Conservation (phyloP, 2,329 filamentous ascomycete genomes). For the Penicillium paneum region DNA sequence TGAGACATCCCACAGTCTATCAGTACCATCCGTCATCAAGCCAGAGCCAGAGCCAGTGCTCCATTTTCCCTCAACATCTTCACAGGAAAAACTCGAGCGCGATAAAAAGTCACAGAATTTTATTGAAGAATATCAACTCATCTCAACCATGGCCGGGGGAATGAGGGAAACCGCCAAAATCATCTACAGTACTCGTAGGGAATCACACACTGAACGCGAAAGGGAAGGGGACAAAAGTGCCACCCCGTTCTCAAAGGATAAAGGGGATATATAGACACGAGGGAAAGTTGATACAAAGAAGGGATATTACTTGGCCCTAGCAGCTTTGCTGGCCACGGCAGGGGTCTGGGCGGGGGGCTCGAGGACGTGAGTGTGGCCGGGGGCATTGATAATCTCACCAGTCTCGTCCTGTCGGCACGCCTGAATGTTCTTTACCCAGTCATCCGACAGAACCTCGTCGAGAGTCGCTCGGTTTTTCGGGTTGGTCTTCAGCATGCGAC, state of each 20-base stretch:
- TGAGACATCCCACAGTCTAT: neutral
- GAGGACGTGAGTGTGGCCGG: conserved; percentile 79
- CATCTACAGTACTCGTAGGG: conserved; percentile 9
- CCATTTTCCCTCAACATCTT: neutral
- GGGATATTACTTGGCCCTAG: conserved; percentile 28
- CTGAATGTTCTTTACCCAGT: conserved; percentile 81
- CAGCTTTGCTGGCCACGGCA: conserved; percentile 36
- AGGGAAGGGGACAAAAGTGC: conserved; percentile 3
- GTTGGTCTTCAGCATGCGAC: conserved; percentile 87
- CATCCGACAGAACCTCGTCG: conserved; percentile 79
- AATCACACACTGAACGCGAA: conserved; percentile 6
- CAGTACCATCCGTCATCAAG: neutral
- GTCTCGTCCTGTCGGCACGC: conserved; percentile 78
- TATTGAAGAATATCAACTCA: conserved; percentile 5
- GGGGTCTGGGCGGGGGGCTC: conserved; percentile 57
- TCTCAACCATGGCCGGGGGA: neutral
- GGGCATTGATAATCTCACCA: conserved; percentile 67
- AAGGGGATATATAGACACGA: conserved; percentile 20
- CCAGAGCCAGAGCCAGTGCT: neutral
- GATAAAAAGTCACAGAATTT: neutral
- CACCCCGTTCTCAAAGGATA: neutral
- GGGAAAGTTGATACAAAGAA: conserved; percentile 19
- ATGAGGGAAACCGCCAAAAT: neutral
- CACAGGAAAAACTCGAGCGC: neutral
- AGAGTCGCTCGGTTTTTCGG: conserved; percentile 79